These are phyloP conservation scores for Dicorynia guianensis DNA, from an alignment of 306 rosid genomes.

Conservation along the genomic window DNA sequence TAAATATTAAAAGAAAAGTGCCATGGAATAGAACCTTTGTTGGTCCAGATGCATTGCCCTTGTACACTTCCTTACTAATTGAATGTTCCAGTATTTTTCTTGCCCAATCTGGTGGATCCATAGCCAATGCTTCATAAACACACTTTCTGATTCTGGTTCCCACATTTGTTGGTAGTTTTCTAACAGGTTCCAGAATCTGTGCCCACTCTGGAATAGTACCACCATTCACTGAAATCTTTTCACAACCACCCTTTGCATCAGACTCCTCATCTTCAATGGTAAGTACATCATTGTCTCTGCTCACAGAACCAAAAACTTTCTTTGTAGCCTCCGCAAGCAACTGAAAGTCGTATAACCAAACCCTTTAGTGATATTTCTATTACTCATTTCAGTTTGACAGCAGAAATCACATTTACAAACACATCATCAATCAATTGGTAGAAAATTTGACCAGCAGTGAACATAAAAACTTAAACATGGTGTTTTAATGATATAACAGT, in stretches of 20 bases:
- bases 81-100: slow-evolving; percentile 80
- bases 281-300: slow-evolving; percentile 60
- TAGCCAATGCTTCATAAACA: slow-evolving; percentile 80
- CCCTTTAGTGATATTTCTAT: slow-evolving; percentile 30
- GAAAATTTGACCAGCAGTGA: slow-evolving; percentile 31
- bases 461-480: background rate
- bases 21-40: slow-evolving; percentile 75
- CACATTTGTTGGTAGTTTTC: slow-evolving; percentile 96
- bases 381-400: slow-evolving; percentile 35
- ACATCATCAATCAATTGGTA: background rate
- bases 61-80: slow-evolving; percentile 95
- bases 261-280: slow-evolving; percentile 82
- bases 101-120: slow-evolving; percentile 97
- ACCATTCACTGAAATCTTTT: slow-evolving; percentile 53
- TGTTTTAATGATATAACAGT: background rate
- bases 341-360: slow-evolving; percentile 56
- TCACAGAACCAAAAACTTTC: slow-evolving; percentile 79
- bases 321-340: slow-evolving; percentile 93
- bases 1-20: slow-evolving; percentile 36
- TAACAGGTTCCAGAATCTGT: slow-evolving; percentile 84
- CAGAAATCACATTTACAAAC: slow-evolving; percentile 18
- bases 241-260: slow-evolving; percentile 62
- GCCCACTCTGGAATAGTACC: slow-evolving; percentile 94
- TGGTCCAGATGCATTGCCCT: slow-evolving; percentile 99
- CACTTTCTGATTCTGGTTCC: slow-evolving; percentile 98